Evolutionary conservation across 2,329 filamentous ascomycete species (phyloP), one percentile per base, ranked within the genome.

Genomic region (Elsinoe ampelina): DNA sequence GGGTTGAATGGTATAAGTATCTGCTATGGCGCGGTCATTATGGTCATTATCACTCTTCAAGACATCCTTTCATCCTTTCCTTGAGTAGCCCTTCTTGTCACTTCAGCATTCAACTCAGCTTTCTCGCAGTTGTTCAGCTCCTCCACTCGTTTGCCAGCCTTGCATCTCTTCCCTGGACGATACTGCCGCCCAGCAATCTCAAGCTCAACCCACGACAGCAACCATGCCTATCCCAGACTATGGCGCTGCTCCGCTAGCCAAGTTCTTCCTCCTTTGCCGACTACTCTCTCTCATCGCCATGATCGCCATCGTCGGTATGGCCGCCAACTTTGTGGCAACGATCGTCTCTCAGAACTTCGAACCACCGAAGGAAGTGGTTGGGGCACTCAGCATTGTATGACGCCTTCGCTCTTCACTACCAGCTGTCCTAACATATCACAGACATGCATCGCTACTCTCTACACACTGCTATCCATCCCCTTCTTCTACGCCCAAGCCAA

Each of bases 401-500:
- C n/a, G 3, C 17, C 20, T 15, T 15, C 42, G 13, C 17, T 20
- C n/a, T 34, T 19, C 32, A 47, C 30, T 13, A 11, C 45, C 20
- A 17, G 34, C 2, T 38, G 3, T 36, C 10, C 30, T 32, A 38
- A 42, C 10, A 35, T 12, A 26, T 42, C 10, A 48, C 60, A 95
- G 89, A 82, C 87, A 30, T 87, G 82, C 72, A 83, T 93, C 58
- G 84, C 87, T 8, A 80, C 84, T 4, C 80, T 95, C 59, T 95
- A 95, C 77, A 81, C 85, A 62, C 67, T 75, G 36, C 68, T 78
- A 63, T 79, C 80, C 64, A 84, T 95, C 64, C 85, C 86, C 15
- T 86, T 86, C 73, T 89, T 95, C 68, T 86, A 91, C 62, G 92
- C 89, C 72, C 78, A 84, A 64, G 87, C 91, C 68, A 78, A 81